A percentile compares a stretch with the other conserved stretches of the same genome.
These are phyloP conservation scores for Globisporangium nagaii DNA, from an alignment of 352 stramenopile species.

Conservation along the genomic window DNA sequence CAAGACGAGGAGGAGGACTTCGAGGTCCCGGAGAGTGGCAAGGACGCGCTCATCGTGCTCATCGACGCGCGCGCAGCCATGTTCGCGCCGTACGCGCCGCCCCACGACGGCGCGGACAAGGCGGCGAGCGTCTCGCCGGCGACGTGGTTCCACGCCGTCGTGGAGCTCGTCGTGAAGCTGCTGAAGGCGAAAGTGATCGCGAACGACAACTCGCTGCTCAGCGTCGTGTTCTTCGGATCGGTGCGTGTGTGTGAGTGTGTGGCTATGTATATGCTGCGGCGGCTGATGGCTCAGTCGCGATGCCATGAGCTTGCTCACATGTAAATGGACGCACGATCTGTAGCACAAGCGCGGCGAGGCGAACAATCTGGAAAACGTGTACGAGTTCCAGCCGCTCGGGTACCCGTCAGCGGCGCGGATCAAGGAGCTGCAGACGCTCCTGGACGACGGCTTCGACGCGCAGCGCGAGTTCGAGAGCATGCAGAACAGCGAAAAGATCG, in stretches of 20 bases:
- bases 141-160: slow-evolving; percentile 70
- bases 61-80: slow-evolving; percentile 67
- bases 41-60: slow-evolving; percentile 74
- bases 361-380: slow-evolving; percentile 59
- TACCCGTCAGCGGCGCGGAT: slow-evolving; percentile 68
- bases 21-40: slow-evolving; percentile 50
- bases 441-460: slow-evolving; percentile 35
- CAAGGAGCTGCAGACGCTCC: slow-evolving; percentile 62
- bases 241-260: slow-evolving; percentile 16
- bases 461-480: slow-evolving; percentile 48
- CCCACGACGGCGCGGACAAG: slow-evolving; percentile 4
- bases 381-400: slow-evolving; percentile 70
- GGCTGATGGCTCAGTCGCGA: too few species aligned
- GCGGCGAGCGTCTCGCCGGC: slow-evolving; percentile 13
- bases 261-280: not conserved
- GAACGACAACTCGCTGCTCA: slow-evolving; percentile 73
- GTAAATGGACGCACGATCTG: not conserved
- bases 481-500: slow-evolving; percentile 46
- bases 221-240: slow-evolving; percentile 74
- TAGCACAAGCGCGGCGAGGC: slow-evolving; percentile 59
- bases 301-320: not conserved
- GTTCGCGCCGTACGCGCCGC: slow-evolving; percentile 40
- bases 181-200: slow-evolving; percentile 78
- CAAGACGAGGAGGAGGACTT: slow-evolving; percentile 48
- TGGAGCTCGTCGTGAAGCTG: slow-evolving; percentile 63